phyloP scores from a whole-genome alignment of 139 green algal species.

The Edaphochlamys debaryana region DNA sequence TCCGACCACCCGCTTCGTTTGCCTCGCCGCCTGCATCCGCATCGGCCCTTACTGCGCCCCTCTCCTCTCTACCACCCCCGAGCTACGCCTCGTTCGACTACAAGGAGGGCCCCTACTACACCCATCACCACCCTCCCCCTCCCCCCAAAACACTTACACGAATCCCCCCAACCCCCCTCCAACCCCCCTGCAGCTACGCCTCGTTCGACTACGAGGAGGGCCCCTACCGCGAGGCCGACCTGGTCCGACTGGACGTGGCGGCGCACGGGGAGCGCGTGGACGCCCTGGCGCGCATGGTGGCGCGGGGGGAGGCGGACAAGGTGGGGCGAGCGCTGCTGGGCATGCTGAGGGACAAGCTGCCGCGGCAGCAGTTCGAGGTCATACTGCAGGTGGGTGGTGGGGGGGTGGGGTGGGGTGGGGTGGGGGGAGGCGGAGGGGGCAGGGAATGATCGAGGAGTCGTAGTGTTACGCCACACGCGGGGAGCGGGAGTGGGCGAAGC shows the following conservation, averaged over 20 bases:
- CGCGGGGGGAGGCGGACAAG: slow-evolving; percentile 62
- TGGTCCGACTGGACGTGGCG: slow-evolving; percentile 90
- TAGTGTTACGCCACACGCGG: too few relatives aligned
- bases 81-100: slow-evolving; percentile 97
- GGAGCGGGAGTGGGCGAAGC: too few relatives aligned
- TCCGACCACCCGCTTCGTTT: too few relatives aligned
- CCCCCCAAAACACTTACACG: too few relatives aligned
- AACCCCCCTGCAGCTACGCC: slow-evolving; percentile 75
- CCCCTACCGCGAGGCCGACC: slow-evolving; percentile 74
- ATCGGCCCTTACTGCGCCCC: too few relatives aligned
- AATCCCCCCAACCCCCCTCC: not conserved
- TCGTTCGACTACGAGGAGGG: slow-evolving; percentile 95
- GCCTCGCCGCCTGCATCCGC: too few relatives aligned
- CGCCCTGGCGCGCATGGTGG: slow-evolving; percentile 84
- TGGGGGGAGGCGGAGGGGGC: not conserved
- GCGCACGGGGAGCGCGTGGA: slow-evolving; percentile 88
- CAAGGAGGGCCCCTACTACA: slow-evolving; percentile 83
- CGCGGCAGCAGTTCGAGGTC: slow-evolving; percentile 87
- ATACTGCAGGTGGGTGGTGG: slow-evolving; percentile 32
- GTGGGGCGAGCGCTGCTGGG: slow-evolving; percentile 70
- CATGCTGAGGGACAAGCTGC: slow-evolving; percentile 75
- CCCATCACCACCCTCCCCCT: too few relatives aligned
- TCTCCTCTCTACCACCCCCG: not conserved
- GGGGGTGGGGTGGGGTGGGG: not conserved
- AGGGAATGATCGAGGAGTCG: too few relatives aligned